These are phyloP conservation scores for Drechslerella dactyloides DNA, from an alignment of 2,329 filamentous ascomycete species.

Conservation along the genomic window DNA sequence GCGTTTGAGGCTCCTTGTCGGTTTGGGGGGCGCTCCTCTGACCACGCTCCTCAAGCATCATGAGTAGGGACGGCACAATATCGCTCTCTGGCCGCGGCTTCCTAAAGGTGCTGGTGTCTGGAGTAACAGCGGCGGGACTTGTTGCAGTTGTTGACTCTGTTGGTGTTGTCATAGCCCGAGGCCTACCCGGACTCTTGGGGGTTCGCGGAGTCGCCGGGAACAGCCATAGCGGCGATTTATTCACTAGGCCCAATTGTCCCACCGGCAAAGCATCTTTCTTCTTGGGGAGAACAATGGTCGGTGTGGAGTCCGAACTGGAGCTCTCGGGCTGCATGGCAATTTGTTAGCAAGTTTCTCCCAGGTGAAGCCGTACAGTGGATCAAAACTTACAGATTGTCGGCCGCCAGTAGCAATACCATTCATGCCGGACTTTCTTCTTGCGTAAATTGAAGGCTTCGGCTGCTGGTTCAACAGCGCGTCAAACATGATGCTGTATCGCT, in stretches of 20 bases:
- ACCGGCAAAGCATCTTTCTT: slow-evolving; percentile 38
- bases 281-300: slow-evolving; percentile 52
- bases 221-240: slow-evolving; percentile 44
- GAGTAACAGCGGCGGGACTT: slow-evolving; percentile 15
- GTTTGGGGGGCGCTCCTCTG: slow-evolving; percentile 19
- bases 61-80: slow-evolving; percentile 44
- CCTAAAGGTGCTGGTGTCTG: slow-evolving; percentile 18
- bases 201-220: slow-evolving; percentile 48
- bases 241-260: slow-evolving; percentile 38
- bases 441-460: slow-evolving; percentile 42
- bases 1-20: slow-evolving; percentile 43
- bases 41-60: slow-evolving; percentile 45
- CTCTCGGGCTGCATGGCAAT: slow-evolving; percentile 31
- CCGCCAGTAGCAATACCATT: slow-evolving; percentile 22
- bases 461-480: slow-evolving; percentile 68
- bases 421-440: slow-evolving; percentile 39
- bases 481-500: slow-evolving; percentile 95
- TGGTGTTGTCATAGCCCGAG: slow-evolving; percentile 45
- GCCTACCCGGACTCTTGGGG: slow-evolving; percentile 42
- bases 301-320: slow-evolving; percentile 47
- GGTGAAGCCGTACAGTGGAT: slow-evolving; percentile 23
- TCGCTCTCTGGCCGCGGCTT: slow-evolving; percentile 45
- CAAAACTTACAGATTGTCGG: slow-evolving; percentile 46
- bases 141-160: slow-evolving; percentile 12
- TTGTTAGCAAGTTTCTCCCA: slow-evolving; percentile 3